Base-by-base conservation (phyloP, 345 rosid genomes). In the Moringa oleifera region DNA sequence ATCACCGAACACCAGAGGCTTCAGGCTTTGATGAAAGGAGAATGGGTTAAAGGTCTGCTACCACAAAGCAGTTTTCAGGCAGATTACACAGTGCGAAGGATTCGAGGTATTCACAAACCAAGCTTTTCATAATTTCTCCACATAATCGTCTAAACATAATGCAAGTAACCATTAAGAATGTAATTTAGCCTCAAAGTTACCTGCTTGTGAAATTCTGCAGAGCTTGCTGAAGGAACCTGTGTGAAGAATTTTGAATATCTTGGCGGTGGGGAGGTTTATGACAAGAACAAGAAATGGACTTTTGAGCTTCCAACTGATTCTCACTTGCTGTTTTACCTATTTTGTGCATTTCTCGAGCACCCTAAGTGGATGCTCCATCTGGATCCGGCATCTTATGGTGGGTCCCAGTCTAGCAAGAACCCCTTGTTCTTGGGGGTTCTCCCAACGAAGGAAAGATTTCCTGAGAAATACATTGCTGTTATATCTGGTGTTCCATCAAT, bases 351-450 rank as follows among this genome's bases (percentile, higher is more conserved):
- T 71, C 73, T 90, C 58, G 99, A 94, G 80, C 92, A 90, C 60
- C 99, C 97, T 8, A 90, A 88, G 74, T 94, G 99, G 99, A 94
- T 86, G 96, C 77, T 89, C 17, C 99, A 88, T 72, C 82, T 93
- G 53, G 99, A 93, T 78, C 96, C 97, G 15, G 68, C 88, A 56
- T 84, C 95, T 16, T 79, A 85, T 70, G 72, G 89, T 53, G 99
- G 92, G 63, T 85, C 86, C 20, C 96, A 90, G 58, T 81, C 90
- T 25, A 86, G 97, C 83, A 86, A 84, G 71, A 90, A 88, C 60
- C 97, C 96, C 12, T 75, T 94, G 25, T 85, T 88, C 77, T 77
- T 90, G 69, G 97, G 98, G 51, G 77, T 79, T 58, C 67, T 88
- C 53, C 99, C 94, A 68, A 89, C 93, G 19, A 94, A 88, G 73